These are phyloP conservation scores for Pascua guehoae DNA, from an alignment of 1,284 basidiomycete species.

Conservation along the genomic window DNA sequence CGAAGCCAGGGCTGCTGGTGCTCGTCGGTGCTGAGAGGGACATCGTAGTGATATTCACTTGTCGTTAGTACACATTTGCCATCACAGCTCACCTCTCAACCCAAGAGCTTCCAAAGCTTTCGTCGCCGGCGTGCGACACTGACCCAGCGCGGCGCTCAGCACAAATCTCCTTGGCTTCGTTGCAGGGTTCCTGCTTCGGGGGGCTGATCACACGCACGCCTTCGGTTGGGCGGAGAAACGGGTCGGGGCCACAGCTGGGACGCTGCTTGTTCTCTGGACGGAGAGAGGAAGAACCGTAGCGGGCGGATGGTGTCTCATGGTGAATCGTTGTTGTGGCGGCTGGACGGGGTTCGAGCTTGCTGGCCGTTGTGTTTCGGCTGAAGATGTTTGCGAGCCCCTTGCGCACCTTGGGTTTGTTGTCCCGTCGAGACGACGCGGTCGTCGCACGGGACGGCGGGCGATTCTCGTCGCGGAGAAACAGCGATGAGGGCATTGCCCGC, in stretches of 20 bases:
- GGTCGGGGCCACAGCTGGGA: slow-evolving; percentile 40
- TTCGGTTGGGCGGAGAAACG: slow-evolving; percentile 25
- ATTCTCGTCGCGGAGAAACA: slow-evolving; percentile 21
- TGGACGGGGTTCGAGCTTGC: background rate
- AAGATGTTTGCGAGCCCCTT: slow-evolving; percentile 37
- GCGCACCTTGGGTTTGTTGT: slow-evolving; percentile 13
- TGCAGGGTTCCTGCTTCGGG: no score
- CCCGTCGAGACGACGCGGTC: background rate
- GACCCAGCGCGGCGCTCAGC: no score
- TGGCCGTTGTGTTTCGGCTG: slow-evolving; percentile 24
- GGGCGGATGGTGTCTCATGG: background rate
- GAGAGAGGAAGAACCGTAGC: background rate
- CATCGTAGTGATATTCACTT: no score
- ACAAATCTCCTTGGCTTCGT: no score
- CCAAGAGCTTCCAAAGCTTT: no score
- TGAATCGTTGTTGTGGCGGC: background rate
- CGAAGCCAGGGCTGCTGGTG: background rate
- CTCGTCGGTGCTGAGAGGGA: no score
- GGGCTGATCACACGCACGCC: slow-evolving; percentile 31
- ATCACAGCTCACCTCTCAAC: no score
- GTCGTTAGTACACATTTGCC: no score
- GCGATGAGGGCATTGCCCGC: slow-evolving; percentile 34
- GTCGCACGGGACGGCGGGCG: no score
- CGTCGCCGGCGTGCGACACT: no score
- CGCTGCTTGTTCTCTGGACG: slow-evolving; percentile 16